These are phyloP conservation scores for Microbotryum scabiosae DNA, from an alignment of 1,284 basidiomycete genomes.

Conservation along the genomic window DNA sequence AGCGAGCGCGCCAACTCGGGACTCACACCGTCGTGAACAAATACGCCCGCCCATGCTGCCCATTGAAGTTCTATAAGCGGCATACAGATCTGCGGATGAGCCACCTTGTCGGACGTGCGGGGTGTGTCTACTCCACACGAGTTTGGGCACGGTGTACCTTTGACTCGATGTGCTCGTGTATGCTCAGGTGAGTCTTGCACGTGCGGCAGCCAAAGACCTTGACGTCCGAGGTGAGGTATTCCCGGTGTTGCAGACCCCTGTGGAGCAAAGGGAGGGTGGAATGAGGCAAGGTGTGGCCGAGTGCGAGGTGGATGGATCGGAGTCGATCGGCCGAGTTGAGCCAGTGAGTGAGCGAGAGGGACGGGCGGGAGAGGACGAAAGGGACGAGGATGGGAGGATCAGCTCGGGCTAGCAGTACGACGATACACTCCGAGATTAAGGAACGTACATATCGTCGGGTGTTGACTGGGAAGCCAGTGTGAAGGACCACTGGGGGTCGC, in stretches of 20 bases:
- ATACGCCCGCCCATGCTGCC: conserved; percentile 90
- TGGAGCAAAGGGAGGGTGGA: background rate
- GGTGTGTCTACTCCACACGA: too few relatives aligned
- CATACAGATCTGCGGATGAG: background rate
- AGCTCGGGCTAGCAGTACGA: too few relatives aligned
- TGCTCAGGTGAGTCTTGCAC: conserved; percentile 89
- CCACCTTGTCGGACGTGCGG: too few relatives aligned
- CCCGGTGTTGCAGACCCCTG: conserved; percentile 31
- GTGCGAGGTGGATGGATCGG: background rate
- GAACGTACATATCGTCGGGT: too few relatives aligned
- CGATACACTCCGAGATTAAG: too few relatives aligned
- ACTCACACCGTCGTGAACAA: conserved; percentile 69
- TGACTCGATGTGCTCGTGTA: conserved; percentile 84
- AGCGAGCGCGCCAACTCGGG: background rate
- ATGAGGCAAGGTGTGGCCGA: background rate
- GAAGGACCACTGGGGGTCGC: too few relatives aligned
- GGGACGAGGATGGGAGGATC: background rate
- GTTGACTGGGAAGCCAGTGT: too few relatives aligned
- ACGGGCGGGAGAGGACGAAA: background rate
- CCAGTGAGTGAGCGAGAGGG: background rate
- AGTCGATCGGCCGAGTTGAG: background rate
- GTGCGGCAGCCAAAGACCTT: conserved; percentile 76
- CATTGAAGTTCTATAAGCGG: conserved; percentile 44
- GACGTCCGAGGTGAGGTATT: conserved; percentile 27
- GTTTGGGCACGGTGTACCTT: conserved; percentile 57